Evolutionary conservation across 768 basidiomycete species (phyloP), one percentile per base, ranked within the genome.

Genomic region (Chalciporus pseudorubinellus): DNA sequence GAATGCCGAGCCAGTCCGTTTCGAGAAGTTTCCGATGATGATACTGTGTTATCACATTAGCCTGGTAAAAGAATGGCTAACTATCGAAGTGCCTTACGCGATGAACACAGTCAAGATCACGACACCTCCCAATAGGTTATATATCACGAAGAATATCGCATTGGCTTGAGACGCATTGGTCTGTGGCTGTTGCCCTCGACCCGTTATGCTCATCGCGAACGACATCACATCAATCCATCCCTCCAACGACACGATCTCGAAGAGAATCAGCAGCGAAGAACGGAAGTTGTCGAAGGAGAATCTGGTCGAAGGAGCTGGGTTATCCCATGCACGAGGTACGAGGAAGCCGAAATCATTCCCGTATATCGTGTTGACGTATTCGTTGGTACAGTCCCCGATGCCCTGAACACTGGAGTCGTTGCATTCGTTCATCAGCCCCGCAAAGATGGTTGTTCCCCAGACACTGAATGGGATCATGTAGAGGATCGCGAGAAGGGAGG

Each of bases 211-310:
- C 67, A 89, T 89, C 1, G 86, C 87, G 21, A 85, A 78, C 33
- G 70, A 72, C 87, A 97, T 88, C 44, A 94, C 95, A 63, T 95
- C 92, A n/a, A 90, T 80, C 95, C 95, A 98, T 2, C 95, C 95
- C 71, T 95, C 94, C 44, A 97, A 73, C 0, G 94, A 95, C 20
- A 98, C 92, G 58, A 95, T 93, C 71, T 98, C 95, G 61, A 97
- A 98, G 1, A 98, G 78, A 62, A 98, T 97, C 47, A 98, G 78
- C 36, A 98, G 74, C 0, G 92, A 87, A 4, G 85, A 72, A 7
- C 81, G 77, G 70, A 98, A 98, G 13, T 75, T 82, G 70, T 98
- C 95, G 63, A 98, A 98, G 3, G 86, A 88, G 73, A 93, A 98
- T 1, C 78, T 78, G 1, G 89, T 92, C 18, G 86, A 87, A 6